Percentiles rank a stretch among this genome's conserved stretches.
phyloP scores from a whole-genome alignment of 2,329 filamentous ascomycete genomes.

The Metarhizium rileyi region DNA sequence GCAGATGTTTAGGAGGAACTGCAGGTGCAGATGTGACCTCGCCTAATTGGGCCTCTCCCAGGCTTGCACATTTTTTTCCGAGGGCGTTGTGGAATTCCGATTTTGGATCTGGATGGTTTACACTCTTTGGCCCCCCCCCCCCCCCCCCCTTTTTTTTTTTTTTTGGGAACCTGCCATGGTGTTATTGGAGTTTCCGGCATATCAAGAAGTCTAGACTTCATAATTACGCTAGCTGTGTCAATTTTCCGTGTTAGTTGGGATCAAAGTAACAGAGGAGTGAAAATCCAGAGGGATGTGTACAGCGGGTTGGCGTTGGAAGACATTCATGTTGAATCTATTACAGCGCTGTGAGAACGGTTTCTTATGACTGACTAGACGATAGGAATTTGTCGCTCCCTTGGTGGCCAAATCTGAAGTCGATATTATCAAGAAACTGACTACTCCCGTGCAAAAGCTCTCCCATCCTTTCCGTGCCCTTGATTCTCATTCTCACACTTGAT shows the following conservation, averaged over 20 bases:
- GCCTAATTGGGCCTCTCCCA: background rate
- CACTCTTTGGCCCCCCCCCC: too few species aligned
- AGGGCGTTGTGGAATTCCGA: slow-evolving; percentile 4
- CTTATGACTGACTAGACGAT: background rate
- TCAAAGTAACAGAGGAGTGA: background rate
- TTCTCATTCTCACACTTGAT: too few species aligned
- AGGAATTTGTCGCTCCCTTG: background rate
- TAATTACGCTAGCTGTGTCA: background rate
- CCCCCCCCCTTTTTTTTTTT: background rate
- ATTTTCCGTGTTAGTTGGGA: background rate
- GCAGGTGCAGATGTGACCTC: background rate
- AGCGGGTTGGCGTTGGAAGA: background rate
- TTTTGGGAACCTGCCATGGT: background rate
- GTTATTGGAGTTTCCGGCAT: background rate
- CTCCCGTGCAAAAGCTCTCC: too few species aligned
- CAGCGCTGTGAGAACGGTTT: background rate
- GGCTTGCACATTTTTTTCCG: slow-evolving; percentile 4
- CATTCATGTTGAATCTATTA: background rate
- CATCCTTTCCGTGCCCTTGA: too few species aligned
- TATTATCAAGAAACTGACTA: background rate
- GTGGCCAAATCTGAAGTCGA: background rate
- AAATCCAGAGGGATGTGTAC: background rate
- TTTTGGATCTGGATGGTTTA: background rate
- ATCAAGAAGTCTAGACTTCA: background rate
- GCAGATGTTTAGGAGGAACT: slow-evolving; percentile 11